Evolutionary conservation across 192 early-diverging fungal genomes (phyloP).

Genomic region (Entophlyctis luteolus): DNA sequence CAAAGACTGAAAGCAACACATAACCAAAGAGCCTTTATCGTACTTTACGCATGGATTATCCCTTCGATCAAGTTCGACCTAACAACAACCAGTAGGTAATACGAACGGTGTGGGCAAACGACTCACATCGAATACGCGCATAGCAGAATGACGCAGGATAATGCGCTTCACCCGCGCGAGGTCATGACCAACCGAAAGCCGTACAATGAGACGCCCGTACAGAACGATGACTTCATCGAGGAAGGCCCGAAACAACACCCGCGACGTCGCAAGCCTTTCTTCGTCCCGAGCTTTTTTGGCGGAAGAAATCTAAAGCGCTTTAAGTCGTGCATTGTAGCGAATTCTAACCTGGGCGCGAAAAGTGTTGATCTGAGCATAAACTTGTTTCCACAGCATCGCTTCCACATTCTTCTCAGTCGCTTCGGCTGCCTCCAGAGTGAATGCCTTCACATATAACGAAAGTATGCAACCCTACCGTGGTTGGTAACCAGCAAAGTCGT

Average conservation of each 20-base stretch:
- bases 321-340: neutral
- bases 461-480: too few species aligned
- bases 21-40: neutral
- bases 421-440: too few species aligned
- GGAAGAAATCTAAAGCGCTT: neutral
- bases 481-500: too few species aligned
- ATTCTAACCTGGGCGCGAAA: neutral
- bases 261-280: neutral
- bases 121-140: neutral
- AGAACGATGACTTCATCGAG: conserved; percentile 15
- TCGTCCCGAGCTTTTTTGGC: conserved; percentile 7
- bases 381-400: conserved; percentile 11
- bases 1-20: conserved; percentile 39
- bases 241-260: neutral
- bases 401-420: neutral
- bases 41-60: neutral
- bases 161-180: neutral
- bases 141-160: neutral
- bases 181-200: neutral
- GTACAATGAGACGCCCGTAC: neutral
- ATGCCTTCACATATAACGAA: too few species aligned
- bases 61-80: neutral
- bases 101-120: neutral
- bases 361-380: neutral
- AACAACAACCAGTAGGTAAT: neutral